Conservation (phyloP, 495 filamentous ascomycete genomes). For the Aspergillus leporis region DNA sequence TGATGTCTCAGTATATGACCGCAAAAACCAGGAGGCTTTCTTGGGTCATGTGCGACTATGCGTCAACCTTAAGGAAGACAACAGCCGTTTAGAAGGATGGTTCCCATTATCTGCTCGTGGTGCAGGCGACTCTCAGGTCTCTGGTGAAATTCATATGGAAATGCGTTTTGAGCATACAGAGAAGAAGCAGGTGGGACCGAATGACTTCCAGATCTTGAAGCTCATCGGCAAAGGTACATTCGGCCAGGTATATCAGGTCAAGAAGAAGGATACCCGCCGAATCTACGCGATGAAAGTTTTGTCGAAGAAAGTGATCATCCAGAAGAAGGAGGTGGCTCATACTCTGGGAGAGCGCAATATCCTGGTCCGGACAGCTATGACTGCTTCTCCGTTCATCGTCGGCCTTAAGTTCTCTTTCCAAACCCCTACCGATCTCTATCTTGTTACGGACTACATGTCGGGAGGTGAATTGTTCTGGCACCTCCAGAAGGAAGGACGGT, state of each 20-base stretch:
- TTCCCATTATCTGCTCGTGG: constrained; percentile 71
- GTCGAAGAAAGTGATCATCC: constrained; percentile 98
- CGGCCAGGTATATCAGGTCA: constrained; percentile 99
- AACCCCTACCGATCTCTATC: constrained; percentile 91
- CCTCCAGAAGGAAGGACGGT: constrained; percentile 94
- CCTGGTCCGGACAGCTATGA: constrained; percentile 90
- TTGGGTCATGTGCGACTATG: constrained; percentile 84
- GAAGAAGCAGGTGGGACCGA: constrained; percentile 91
- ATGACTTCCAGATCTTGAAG: constrained; percentile 92
- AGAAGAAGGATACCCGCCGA: constrained; percentile 91
- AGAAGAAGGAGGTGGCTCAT: constrained; percentile 98
- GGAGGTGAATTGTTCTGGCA: constrained; percentile 99
- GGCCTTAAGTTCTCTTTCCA: constrained; percentile 99
- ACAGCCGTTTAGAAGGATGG: constrained; percentile 76
- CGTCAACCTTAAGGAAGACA: constrained; percentile 65
- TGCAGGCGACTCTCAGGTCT: constrained; percentile 67
- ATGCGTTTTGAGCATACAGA: constrained; percentile 87
- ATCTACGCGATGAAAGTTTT: constrained; percentile 99
- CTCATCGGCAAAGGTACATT: constrained; percentile 98
- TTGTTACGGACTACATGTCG: constrained; percentile 99
- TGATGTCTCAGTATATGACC: constrained; percentile 92
- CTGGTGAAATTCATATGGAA: constrained; percentile 88
- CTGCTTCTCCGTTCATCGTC: constrained; percentile 96
- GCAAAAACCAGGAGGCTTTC: constrained; percentile 82
- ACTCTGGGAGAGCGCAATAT: constrained; percentile 97